A percentile compares a stretch with the other conserved stretches of the same genome.
Evolutionary conservation across 1,139 yeast genomes (phyloP).

Genomic region (Scheffersomyces stambukii): DNA sequence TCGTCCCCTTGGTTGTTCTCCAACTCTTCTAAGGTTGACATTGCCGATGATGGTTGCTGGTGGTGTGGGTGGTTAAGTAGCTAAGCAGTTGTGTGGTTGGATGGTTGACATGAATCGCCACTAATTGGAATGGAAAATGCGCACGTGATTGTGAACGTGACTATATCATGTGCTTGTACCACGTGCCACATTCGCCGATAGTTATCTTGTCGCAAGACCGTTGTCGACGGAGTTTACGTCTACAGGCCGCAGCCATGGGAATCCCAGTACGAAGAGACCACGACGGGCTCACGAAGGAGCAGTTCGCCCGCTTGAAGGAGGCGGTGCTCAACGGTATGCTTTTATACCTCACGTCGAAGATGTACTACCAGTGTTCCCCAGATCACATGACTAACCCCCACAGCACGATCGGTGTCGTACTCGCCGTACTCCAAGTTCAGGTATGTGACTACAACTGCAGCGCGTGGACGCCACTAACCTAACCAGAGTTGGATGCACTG

Average conservation of each 20-base stretch:
- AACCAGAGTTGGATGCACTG: constrained; percentile 74
- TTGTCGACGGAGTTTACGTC: no score
- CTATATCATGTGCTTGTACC: no score
- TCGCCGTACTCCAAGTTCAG: constrained; percentile 81
- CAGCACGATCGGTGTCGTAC: constrained; percentile 57
- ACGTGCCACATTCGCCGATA: no score
- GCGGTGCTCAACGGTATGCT: constrained; percentile 29
- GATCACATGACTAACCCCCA: constrained; percentile 5
- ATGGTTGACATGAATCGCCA: no score
- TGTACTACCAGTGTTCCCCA: background rate
- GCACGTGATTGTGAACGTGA: no score
- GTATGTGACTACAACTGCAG: constrained; percentile 23
- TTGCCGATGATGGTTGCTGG: constrained; percentile 13
- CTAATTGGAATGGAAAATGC: no score
- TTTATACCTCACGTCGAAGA: background rate
- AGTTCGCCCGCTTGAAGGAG: constrained; percentile 22
- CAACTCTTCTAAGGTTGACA: constrained; percentile 71
- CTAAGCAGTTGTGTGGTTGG: background rate
- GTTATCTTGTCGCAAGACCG: no score
- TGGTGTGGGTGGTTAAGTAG: constrained; percentile 1
- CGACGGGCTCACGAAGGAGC: constrained; percentile 15
- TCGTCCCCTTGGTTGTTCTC: constrained; percentile 49
- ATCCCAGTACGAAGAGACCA: constrained; percentile 9
- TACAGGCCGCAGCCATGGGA: constrained; percentile 8
- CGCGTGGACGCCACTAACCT: background rate